Percentiles rank a stretch among this genome's conserved stretches.
Conservation (phyloP, 768 basidiomycete genomes). For the Lactarius psammicola region DNA sequence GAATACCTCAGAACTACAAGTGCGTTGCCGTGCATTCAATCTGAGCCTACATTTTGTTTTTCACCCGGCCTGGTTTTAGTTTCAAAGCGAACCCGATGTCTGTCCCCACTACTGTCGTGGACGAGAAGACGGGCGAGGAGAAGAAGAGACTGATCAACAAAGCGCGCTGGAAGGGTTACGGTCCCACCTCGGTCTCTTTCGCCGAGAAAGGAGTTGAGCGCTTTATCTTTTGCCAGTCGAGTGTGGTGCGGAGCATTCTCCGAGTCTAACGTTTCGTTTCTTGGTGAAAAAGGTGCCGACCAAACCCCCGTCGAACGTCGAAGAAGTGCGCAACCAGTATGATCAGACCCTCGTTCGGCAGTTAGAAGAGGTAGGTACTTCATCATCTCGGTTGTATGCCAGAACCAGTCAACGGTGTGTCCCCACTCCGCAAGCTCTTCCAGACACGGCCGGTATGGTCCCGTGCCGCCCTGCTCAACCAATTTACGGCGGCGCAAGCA, state of each 20-base stretch:
- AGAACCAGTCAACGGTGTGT: neutral
- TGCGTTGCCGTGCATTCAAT: constrained; percentile 35
- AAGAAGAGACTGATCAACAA: constrained; percentile 80
- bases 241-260: constrained; percentile 14
- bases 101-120: constrained; percentile 59
- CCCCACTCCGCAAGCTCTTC: constrained; percentile 53
- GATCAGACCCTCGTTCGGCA: constrained; percentile 54
- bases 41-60: neutral
- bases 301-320: constrained; percentile 58
- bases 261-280: constrained; percentile 37
- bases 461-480: constrained; percentile 79
- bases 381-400: neutral
- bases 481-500: constrained; percentile 64
- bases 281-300: constrained; percentile 41
- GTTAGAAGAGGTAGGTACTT: constrained; percentile 48
- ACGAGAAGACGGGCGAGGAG: constrained; percentile 79
- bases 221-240: neutral
- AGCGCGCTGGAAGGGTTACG: constrained; percentile 83
- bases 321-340: constrained; percentile 54
- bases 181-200: constrained; percentile 69
- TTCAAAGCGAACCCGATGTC: constrained; percentile 80
- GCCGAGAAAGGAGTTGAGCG: constrained; percentile 52
- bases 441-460: constrained; percentile 84
- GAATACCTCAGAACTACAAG: constrained; percentile 80
- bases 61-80: constrained; percentile 37